Base-by-base conservation (phyloP, 2,329 filamentous ascomycete genomes). In the Tolypocladium guangdongense region DNA sequence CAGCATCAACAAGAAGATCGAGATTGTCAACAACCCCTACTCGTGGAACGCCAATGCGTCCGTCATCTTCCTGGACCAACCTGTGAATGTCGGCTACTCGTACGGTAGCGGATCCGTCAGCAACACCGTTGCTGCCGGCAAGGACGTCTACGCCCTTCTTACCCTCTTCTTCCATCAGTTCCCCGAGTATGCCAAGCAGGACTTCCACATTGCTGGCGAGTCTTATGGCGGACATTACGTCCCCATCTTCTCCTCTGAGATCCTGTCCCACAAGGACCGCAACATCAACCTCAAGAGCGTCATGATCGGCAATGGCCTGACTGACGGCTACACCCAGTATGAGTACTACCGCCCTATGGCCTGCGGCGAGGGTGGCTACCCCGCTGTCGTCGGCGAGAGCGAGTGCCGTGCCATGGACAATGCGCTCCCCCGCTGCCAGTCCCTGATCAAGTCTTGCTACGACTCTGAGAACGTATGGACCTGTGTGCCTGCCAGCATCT, bases 131-230 rank as follows among this genome's bases (percentile, higher is more conserved):
- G 91, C 91, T 59, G 93, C 92, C 47, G 89, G 89, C 75, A 96
- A 97, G 82, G 93, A 97, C 65, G 85, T 97, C 63, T 97, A 96
- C 67, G 92, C 92, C 60, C 86, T 97, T 58, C 78, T 99, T 60
- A 93, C 91, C 39, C 86, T 97, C 61, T 99, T 99, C 83, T 97
- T 97, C 81, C 86, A 95, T 74, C 88, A 96, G 71, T 97, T 97
- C 80, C 92, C 93, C 55, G 81, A 97, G 73, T 97, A 97, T 68
- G 82, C 90, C 46, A 80, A 84, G 68, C 92, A 96, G 73, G 86
- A 91, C 73, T 97, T 99, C 83, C 91, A 97, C 78, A 95, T 96
- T 72, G 86, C 90, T 58, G 91, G 90, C 69, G 90, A 95, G 75
- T 95, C 89, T 2, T 96, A 96, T 66, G 90, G 88, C 60, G 91